Base-by-base conservation (phyloP, 2,329 filamentous ascomycete genomes). In the Fusarium pininemorale region DNA sequence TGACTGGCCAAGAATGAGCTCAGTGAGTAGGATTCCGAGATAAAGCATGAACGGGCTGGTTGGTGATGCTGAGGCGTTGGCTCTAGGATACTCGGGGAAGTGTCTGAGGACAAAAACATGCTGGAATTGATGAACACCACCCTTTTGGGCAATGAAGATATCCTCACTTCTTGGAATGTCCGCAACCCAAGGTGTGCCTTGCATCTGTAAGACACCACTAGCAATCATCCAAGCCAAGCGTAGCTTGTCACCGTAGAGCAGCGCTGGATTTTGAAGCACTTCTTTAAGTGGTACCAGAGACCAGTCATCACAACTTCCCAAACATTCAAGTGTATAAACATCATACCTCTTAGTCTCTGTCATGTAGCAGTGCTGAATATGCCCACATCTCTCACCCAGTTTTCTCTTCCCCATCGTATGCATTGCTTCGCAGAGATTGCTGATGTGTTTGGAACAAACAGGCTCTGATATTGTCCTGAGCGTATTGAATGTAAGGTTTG, bases 141-240 rank as follows among this genome's bases (percentile, higher is more conserved):
- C 20, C 8, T 41, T 63, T n/a, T 38, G n/a, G 1, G n/a, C 63
- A n/a, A 66, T 41, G 24, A 48, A 64, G 20, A 66, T 48, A 8
- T 66, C 48, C 0, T 66, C 35, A 16, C 41, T 47, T 7, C 7
- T 26, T 7, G 41, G 63, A 24, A 37, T 37, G 2, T 24, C 32
- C 7, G 35, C n/a, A 8, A 55, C 39, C 63, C 63, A 66, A 24
- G 63, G 63, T 4, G 63, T 63, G 1, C 42, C 58, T 11, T 66
- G 63, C 41, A 66, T 63, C 1, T 66, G 63, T 1, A 55, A 14
- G 2, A 63, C 24, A 18, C 48, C 32, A 22, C 28, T 44, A 0
- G 63, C n/a, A 12, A 63, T 55, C 15, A 7, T 50, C 48, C 58
- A 48, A 6, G 63, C 63, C 0, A 66, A 1, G 0, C 58, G 58